Percentiles rank a stretch among this genome's conserved stretches.
Evolutionary conservation across 2,329 filamentous ascomycete species (phyloP).

Genomic region (Fusarium solani-melongenae): DNA sequence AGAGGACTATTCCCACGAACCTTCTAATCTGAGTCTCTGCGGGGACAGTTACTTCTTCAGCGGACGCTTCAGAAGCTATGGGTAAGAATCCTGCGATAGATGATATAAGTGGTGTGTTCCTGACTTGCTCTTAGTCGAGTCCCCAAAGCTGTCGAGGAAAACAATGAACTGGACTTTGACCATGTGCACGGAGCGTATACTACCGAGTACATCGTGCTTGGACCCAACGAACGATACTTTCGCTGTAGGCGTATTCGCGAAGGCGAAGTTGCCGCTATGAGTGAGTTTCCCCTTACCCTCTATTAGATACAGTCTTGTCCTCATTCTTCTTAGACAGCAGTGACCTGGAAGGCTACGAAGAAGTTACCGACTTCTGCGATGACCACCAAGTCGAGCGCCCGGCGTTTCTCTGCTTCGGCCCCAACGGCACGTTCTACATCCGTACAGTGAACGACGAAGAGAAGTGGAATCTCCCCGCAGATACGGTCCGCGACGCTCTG

Average conservation of each 20-base stretch:
- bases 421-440: slow-evolving; percentile 29
- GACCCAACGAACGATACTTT: slow-evolving; percentile 30
- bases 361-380: slow-evolving; percentile 25
- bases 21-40: slow-evolving; percentile 29
- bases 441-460: slow-evolving; percentile 24
- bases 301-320: background rate
- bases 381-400: slow-evolving; percentile 38
- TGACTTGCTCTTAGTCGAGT: slow-evolving; percentile 11
- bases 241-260: slow-evolving; percentile 28
- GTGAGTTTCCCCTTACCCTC: slow-evolving; percentile 7
- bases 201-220: slow-evolving; percentile 35
- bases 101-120: background rate
- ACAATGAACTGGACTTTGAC: slow-evolving; percentile 8
- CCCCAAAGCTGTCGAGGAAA: background rate
- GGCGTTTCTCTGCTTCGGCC: slow-evolving; percentile 33
- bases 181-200: slow-evolving; percentile 7
- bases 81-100: background rate
- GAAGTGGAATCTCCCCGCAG: slow-evolving; percentile 27
- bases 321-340: slow-evolving; percentile 16
- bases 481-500: slow-evolving; percentile 3
- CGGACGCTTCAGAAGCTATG: slow-evolving; percentile 30
- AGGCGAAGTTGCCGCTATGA: slow-evolving; percentile 27
- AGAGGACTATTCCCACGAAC: slow-evolving; percentile 24
- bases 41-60: slow-evolving; percentile 38
- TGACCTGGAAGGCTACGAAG: slow-evolving; percentile 32